Evolutionary conservation across 2,329 filamentous ascomycete species (phyloP), one percentile per base, ranked within the genome.

Genomic region (Plenodomus lindquistii): DNA sequence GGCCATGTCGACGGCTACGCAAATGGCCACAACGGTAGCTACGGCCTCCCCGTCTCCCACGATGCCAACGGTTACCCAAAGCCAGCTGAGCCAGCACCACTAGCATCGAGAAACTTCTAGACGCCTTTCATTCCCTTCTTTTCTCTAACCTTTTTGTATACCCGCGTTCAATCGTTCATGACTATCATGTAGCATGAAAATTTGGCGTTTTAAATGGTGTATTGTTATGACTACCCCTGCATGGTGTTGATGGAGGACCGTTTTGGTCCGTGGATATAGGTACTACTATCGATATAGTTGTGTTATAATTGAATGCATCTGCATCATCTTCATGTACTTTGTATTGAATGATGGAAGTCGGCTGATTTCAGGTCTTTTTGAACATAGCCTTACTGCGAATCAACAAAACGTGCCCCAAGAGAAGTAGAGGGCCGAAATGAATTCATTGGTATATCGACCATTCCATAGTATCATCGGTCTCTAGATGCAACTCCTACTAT

Each of bases 91-190:
- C 48, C 57, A 16, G 54, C 58, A 3, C 57, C 59, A 10, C 43
- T 65, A 1, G 36, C 65, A 3, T 66, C 65, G 41, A 53, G 59
- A 40, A 69, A 69, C 46, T 67, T 66, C 39, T 68, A 67, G 52
- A 31, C 29, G 7, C 22, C n/a, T 39, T 50, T 41, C 29, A 38
- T 42, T 38, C 48, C 22, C 21, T 17, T 43, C 5, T 38, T 37
- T 41, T 22, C 19, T 35, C 22, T 20, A n/a, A n/a, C n/a, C 35
- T 36, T 40, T 40, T 40, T 44, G 42, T 37, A 31, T 44, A 40
- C 27, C 27, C 27, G 4, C 4, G 10, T 13, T 31, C 11, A 13
- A 31, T 46, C 41, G 35, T 35, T 43, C 22, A 39, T 16, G 41
- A 44, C 24, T 40, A 46, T 41, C 37, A 45, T 42, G 15, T 31